Conservation (phyloP, 331 rosid genomes). For the Stylosanthes scabra region DNA sequence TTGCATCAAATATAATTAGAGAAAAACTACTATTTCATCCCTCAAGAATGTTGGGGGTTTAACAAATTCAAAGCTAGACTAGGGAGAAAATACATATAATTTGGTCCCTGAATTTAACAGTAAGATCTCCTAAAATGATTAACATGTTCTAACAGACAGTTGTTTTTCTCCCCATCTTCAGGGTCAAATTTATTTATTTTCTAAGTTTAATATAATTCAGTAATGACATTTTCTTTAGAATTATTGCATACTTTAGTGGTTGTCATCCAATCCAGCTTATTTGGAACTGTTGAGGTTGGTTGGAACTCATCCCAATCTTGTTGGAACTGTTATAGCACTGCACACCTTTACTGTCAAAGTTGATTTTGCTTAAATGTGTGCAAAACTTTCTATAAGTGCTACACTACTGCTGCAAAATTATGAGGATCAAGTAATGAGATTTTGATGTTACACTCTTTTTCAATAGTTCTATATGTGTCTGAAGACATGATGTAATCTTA, state of each 20-base stretch:
- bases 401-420: background rate
- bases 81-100: too few species aligned
- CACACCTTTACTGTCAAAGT: conserved; percentile 13
- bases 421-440: background rate
- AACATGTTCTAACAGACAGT: too few species aligned
- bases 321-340: conserved; percentile 11
- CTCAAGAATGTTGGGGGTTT: too few species aligned
- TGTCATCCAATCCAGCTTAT: background rate
- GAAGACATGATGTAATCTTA: conserved; percentile 3
- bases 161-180: too few species aligned
- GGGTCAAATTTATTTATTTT: too few species aligned
- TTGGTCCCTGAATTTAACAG: too few species aligned
- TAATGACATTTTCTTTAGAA: background rate
- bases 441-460: conserved; percentile 14
- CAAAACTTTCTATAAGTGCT: background rate
- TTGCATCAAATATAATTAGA: conserved; percentile 5
- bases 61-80: too few species aligned
- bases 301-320: conserved; percentile 12
- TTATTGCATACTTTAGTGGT: conserved; percentile 3
- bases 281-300: conserved; percentile 6
- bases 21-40: too few species aligned
- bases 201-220: background rate
- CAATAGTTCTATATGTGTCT: conserved; percentile 2
- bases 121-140: too few species aligned
- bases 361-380: background rate